Conservation (phyloP, 1,284 basidiomycete genomes). For the Bondarzewia mesenterica region DNA sequence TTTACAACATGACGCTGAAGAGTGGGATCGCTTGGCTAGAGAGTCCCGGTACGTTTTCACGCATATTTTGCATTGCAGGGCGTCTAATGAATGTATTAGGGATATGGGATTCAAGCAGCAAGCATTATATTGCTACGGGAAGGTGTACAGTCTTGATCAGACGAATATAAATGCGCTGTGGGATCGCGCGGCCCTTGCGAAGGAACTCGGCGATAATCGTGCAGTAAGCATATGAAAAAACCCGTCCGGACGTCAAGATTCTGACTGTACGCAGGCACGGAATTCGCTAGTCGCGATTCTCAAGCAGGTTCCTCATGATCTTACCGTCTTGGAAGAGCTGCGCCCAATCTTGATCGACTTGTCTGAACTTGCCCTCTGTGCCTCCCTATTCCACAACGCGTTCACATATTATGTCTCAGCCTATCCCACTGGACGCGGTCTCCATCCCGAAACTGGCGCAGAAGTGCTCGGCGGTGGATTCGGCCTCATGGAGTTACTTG, state of each 20-base stretch:
- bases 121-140: conserved; percentile 87
- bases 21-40: conserved; percentile 78
- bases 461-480: conserved; percentile 42
- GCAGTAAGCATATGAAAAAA: no score
- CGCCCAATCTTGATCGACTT: conserved; percentile 72
- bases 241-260: no score
- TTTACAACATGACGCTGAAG: conserved; percentile 76
- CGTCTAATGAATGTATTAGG: conserved; percentile 27
- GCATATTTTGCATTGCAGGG: not conserved
- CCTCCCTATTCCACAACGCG: conserved; percentile 55
- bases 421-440: conserved; percentile 26
- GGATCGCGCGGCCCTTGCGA: conserved; percentile 83
- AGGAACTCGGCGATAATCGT: conserved; percentile 63
- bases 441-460: conserved; percentile 18
- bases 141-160: conserved; percentile 75
- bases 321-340: conserved; percentile 74
- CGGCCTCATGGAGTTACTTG: conserved; percentile 58
- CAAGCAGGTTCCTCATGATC: conserved; percentile 73
- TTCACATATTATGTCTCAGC: conserved; percentile 39
- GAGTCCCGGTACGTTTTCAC: conserved; percentile 54
- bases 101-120: conserved; percentile 72
- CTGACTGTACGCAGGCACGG: conserved; percentile 44
- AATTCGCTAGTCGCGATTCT: conserved; percentile 72
- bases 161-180: conserved; percentile 81
- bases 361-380: conserved; percentile 56